These are phyloP conservation scores for Rutstroemia sp. DNA, from an alignment of 2,329 filamentous ascomycete species.

Conservation along the genomic window DNA sequence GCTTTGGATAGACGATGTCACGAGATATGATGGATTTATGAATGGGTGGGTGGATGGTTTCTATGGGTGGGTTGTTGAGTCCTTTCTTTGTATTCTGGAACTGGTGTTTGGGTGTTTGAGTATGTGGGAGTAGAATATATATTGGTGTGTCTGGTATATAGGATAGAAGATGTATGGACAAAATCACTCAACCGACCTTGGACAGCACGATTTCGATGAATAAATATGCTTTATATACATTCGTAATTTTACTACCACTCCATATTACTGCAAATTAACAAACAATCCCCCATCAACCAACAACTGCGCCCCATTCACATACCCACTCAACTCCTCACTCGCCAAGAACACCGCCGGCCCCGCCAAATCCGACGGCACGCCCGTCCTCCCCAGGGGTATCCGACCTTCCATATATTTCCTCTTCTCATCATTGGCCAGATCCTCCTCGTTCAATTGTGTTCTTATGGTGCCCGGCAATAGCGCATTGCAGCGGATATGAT, in stretches of 20 bases:
- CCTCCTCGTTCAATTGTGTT: constrained; percentile 78
- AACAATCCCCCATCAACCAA: constrained; percentile 85
- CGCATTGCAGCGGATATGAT: constrained; percentile 76
- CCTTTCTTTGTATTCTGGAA: no score
- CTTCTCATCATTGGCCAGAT: constrained; percentile 68
- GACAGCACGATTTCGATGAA: no score
- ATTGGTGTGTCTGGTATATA: no score
- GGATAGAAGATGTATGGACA: no score
- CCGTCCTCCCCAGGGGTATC: constrained; percentile 72
- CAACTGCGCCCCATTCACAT: constrained; percentile 76
- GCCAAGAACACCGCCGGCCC: constrained; percentile 83
- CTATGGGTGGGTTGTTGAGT: no score
- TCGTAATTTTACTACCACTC: background rate
- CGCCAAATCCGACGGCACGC: constrained; percentile 64
- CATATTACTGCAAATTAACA: constrained; percentile 70
- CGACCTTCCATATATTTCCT: constrained; percentile 70
- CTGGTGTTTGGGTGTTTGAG: no score
- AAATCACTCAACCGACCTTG: no score
- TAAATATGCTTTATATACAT: no score
- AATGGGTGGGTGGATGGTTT: no score
- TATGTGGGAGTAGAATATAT: no score
- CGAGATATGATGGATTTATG: no score
- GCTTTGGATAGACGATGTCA: no score
- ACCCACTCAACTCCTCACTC: constrained; percentile 68
- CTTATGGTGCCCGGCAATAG: constrained; percentile 75